phyloP scores from a whole-genome alignment of 169 alveolate genomes.

The Plasmodium gonderi region DNA sequence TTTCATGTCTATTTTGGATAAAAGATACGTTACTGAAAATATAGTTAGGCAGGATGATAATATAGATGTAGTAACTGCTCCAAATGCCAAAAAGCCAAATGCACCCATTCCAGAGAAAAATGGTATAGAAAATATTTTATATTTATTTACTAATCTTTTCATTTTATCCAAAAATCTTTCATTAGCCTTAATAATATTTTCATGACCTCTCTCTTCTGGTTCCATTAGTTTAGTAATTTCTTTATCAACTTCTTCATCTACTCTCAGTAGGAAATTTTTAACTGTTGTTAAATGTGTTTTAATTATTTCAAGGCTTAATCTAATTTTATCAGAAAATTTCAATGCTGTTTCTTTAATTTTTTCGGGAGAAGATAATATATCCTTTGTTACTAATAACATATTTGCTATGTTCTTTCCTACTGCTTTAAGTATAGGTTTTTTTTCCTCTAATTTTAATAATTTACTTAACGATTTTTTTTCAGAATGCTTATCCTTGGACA shows the following conservation, averaged over 20 bases:
- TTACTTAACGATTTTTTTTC: background rate
- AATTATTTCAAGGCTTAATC: background rate
- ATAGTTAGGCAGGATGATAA: conserved; percentile 40
- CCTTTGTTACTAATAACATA: background rate
- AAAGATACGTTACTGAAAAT: background rate
- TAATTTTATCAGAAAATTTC: background rate
- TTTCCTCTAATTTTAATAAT: background rate
- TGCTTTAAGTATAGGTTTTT: background rate
- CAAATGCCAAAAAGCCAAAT: conserved; percentile 19
- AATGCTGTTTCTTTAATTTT: conserved; percentile 6
- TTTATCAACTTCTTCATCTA: conserved; percentile 21
- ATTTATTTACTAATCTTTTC: conserved; percentile 23
- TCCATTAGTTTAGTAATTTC: background rate
- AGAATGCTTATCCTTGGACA: background rate
- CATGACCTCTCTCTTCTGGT: background rate
- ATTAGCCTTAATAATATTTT: background rate
- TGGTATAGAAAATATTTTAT: conserved; percentile 24
- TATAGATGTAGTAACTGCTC: conserved; percentile 9
- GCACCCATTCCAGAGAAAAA: conserved; percentile 29
- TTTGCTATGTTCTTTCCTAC: background rate
- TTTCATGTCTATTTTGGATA: conserved; percentile 11
- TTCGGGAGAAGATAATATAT: background rate
- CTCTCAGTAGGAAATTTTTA: conserved; percentile 7
- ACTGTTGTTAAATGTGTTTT: conserved; percentile 10
- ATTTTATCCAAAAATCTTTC: conserved; percentile 9